Conservation (phyloP, 140 eudicot genomes). For the Ambrosia hybrid region DNA sequence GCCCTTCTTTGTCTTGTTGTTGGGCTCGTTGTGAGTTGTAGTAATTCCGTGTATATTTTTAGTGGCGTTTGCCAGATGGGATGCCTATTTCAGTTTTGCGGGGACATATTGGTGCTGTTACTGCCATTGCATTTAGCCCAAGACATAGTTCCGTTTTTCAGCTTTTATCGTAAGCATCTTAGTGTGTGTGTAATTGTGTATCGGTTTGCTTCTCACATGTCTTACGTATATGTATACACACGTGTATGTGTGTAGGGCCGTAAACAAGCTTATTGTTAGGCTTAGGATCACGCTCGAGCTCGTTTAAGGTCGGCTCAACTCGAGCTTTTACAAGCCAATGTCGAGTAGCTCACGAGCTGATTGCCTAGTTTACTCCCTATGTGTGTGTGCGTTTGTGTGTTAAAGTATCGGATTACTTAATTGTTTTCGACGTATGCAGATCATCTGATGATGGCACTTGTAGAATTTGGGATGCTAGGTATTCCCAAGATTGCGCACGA, state of each 20-base stretch:
- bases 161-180: slow-evolving; percentile 83
- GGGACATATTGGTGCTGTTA: slow-evolving; percentile 91
- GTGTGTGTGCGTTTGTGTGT: not conserved
- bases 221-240: too few species aligned
- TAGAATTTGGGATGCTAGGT: slow-evolving; percentile 94
- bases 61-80: slow-evolving; percentile 99
- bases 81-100: slow-evolving; percentile 77
- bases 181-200: not conserved
- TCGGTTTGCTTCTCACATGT: too few species aligned
- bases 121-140: slow-evolving; percentile 98
- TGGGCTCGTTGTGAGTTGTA: slow-evolving; percentile 5
- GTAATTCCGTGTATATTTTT: slow-evolving; percentile 23
- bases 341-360: too few species aligned
- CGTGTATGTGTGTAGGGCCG: too few species aligned
- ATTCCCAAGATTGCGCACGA: slow-evolving; percentile 65
- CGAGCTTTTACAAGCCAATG: not conserved
- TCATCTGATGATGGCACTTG: slow-evolving; percentile 98
- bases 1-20: not conserved
- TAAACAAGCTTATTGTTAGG: too few species aligned
- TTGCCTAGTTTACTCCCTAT: not conserved
- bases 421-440: slow-evolving; percentile 42
- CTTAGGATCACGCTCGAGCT: not conserved
- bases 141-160: slow-evolving; percentile 56
- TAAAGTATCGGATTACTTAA: not conserved
- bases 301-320: not conserved